phyloP scores from a whole-genome alignment of 1,284 basidiomycete species.

The Cutaneotrichosporon dermatis region DNA sequence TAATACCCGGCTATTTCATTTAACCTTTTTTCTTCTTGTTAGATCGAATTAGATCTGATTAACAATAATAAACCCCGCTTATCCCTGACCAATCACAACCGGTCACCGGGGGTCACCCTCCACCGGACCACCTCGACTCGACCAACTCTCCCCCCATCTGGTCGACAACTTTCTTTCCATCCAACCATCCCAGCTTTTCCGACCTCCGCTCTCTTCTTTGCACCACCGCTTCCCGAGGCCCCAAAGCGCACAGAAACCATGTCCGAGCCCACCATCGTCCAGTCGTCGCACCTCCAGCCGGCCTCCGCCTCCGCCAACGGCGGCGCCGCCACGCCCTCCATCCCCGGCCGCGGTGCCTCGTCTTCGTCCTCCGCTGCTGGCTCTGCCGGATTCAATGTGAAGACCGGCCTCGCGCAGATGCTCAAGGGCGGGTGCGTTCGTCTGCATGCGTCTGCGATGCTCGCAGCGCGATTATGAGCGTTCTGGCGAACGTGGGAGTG shows the following conservation, averaged over 20 bases:
- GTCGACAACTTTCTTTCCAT: background rate
- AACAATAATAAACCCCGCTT: too few relatives aligned
- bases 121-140: too few relatives aligned
- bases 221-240: background rate
- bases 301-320: slow-evolving; percentile 3
- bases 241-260: slow-evolving; percentile 1
- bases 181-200: background rate
- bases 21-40: too few relatives aligned
- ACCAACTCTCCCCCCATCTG: too few relatives aligned
- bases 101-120: too few relatives aligned
- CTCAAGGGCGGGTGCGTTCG: slow-evolving; percentile 61
- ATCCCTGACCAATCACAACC: too few relatives aligned
- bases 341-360: slow-evolving; percentile 15
- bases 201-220: background rate
- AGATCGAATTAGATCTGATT: too few relatives aligned
- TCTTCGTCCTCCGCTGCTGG: slow-evolving; percentile 48
- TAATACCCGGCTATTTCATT: too few relatives aligned
- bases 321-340: slow-evolving; percentile 14
- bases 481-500: too few relatives aligned
- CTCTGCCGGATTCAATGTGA: slow-evolving; percentile 82
- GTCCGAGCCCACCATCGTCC: slow-evolving; percentile 22
- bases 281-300: slow-evolving; percentile 1
- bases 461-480: background rate
- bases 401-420: slow-evolving; percentile 92
- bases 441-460: background rate